Evolutionary conservation across 768 basidiomycete species (phyloP), one percentile per base, ranked within the genome.

Genomic region (Leccinum imitatum): DNA sequence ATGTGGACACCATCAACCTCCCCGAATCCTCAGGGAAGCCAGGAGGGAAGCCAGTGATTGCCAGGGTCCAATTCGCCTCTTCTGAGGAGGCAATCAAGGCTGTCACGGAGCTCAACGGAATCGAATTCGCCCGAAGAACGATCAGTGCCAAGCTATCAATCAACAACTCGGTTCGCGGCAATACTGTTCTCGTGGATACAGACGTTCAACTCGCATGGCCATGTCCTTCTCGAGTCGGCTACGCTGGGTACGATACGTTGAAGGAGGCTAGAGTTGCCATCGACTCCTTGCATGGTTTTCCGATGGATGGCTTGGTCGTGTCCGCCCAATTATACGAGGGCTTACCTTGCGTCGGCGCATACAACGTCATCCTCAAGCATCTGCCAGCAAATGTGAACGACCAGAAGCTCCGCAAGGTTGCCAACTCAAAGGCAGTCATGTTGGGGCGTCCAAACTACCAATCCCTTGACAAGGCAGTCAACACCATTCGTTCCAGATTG

Each of bases 191-290:
- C 25, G 74, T 73, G 13, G 86, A 89, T 60, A 83, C 79, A 1
- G 75, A 79, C 2, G 82, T 89, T 10, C 80, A 81, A 15, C 71
- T 93, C 33, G 70, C 77, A 15, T 89, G 87, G 82, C 81, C 84
- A 5, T 81, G 80, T 3, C 86, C 91, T 0, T 70, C 73, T 19
- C 79, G 78, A 46, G 75, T 76, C 1, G 88, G 81, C 0, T 93
- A 83, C 60, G 84, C 82, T 14, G 90, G 91, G 1, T 93, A 88
- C 64, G 67, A 74, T 0, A 80, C 77, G 1, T 63, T 75, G 54
- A 73, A 75, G 47, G 75, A 77, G 9, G 90, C 91, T 0, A 71
- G 79, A 23, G 66, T 71, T 21, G 89, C 82, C 2, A 79, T 90
- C 6, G 71, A 75, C 9, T 70, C 73, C 1, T 75, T 83, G 0